Evolutionary conservation across 331 rosid species (phyloP).

Genomic region (Rosa hybrid): DNA sequence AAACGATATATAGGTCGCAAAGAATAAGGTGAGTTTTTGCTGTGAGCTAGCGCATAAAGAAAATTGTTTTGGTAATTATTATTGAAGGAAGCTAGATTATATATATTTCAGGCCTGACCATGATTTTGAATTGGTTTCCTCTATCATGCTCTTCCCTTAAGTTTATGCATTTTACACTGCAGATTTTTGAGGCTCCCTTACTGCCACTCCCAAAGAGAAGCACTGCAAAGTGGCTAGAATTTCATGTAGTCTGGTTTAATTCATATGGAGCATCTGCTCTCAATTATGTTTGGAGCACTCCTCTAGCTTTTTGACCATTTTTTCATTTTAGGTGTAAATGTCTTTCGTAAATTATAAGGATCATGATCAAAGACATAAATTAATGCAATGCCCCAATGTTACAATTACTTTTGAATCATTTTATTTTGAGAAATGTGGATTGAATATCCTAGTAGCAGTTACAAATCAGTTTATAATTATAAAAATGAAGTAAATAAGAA

Average conservation of each 20-base stretch:
- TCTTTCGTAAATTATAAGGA: too few species aligned
- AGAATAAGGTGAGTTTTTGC: constrained; percentile 62
- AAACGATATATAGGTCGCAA: constrained; percentile 79
- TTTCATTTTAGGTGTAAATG: too few species aligned
- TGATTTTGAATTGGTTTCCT: constrained; percentile 17
- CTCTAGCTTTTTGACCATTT: too few species aligned
- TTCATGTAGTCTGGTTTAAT: constrained; percentile 56
- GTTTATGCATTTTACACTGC: constrained; percentile 26
- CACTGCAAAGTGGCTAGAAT: constrained; percentile 77
- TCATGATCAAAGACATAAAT: too few species aligned
- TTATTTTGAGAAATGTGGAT: too few species aligned
- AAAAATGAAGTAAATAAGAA: too few species aligned
- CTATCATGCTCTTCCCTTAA: constrained; percentile 25
- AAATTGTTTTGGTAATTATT: constrained; percentile 39
- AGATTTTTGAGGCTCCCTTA: constrained; percentile 91
- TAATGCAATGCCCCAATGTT: too few species aligned
- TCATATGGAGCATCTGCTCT: too few species aligned
- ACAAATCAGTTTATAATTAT: too few species aligned
- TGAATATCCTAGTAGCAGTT: too few species aligned
- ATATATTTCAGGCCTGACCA: constrained; percentile 46
- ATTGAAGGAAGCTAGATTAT: constrained; percentile 20
- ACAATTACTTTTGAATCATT: too few species aligned
- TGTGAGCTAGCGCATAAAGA: constrained; percentile 47
- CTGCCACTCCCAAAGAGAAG: constrained; percentile 73
- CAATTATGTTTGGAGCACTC: too few species aligned